Evolutionary conservation across 2,329 filamentous ascomycete genomes (phyloP), one percentile per base, ranked within the genome.

Genomic region (Hawksworthiomyces lignivorus): DNA sequence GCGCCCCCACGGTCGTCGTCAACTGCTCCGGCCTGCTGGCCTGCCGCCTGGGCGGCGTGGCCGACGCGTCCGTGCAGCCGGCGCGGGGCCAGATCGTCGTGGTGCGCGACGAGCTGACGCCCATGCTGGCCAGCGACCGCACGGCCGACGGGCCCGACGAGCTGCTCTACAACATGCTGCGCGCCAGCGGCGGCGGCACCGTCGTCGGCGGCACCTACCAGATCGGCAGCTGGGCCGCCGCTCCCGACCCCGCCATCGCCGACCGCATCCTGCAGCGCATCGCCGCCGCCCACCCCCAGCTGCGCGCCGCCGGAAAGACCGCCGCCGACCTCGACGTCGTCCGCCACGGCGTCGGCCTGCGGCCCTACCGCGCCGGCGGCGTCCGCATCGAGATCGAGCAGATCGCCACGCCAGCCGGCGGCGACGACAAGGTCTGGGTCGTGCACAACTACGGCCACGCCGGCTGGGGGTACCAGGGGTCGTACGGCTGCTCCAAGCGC

Each of bases 181-280:
- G 89, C 21, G 85, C 88, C 1, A 73, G 72, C 0, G 75, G 75
- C n/a, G 89, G 88, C 17, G 89, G 89, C 10, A 92, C 86, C 0
- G 72, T 95, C 31, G 67, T 95, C 3, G 89, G 88, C n/a, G 89
- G 89, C 3, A 90, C 82, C 35, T 85, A 94, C 54, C 81, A 88
- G 58, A 77, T 82, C 53, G 73, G 80, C 21, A 83, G 80, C 54
- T 94, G 87, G 87, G 84, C 92, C 51, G 74, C 79, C 28, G 73
- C 82, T 50, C 80, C 83, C 1, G 88, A 95, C 54, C 81, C 82
- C 0, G 87, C 85, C 56, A 70, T 87, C n/a, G 86, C 88, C 0
- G 63, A 74, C 41, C 73, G 88, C 11, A 94, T 95, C 58, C 92
- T 95, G 85, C 80, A 81, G 62, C 75, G 88, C n/a, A 72, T 73